Percentiles rank a stretch among this genome's conserved stretches.
These are phyloP conservation scores for Pelargonium myrrhifolium DNA, from an alignment of 441 rosid genomes.

Conservation along the genomic window DNA sequence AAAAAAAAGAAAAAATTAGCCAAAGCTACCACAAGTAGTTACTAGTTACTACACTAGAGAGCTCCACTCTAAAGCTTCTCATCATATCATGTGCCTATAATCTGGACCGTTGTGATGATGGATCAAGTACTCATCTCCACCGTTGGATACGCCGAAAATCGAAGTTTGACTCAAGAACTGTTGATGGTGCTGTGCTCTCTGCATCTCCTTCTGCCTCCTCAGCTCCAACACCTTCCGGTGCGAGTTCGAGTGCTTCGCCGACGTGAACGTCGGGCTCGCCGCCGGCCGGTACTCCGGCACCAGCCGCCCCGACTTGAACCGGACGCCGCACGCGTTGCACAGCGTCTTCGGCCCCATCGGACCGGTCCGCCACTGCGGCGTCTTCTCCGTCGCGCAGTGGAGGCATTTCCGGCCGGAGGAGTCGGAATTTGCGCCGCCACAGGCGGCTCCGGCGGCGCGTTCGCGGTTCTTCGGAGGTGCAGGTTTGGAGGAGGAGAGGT, in stretches of 20 bases:
- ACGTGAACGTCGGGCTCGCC: constrained; percentile 80
- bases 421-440: not conserved
- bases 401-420: constrained; percentile 57
- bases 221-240: constrained; percentile 89
- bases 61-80: constrained; percentile 4
- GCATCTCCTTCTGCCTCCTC: constrained; percentile 67
- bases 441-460: not conserved
- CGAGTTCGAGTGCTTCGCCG: constrained; percentile 83
- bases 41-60: constrained; percentile 1
- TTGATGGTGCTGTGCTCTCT: constrained; percentile 36
- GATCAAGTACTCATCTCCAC: constrained; percentile 59
- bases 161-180: constrained; percentile 42
- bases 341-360: constrained; percentile 97
- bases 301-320: constrained; percentile 85
- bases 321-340: constrained; percentile 94
- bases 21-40: constrained; percentile 12
- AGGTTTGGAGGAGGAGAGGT: not conserved
- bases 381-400: constrained; percentile 90
- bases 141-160: constrained; percentile 49
- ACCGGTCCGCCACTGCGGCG: constrained; percentile 97
- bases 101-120: constrained; percentile 50
- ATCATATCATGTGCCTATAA: constrained; percentile 44
- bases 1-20: constrained; percentile 6
- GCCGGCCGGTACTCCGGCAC: constrained; percentile 97
- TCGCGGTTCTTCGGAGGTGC: not conserved